phyloP scores from a whole-genome alignment of 192 early-diverging fungal genomes.

The Haplosporangium gracile region DNA sequence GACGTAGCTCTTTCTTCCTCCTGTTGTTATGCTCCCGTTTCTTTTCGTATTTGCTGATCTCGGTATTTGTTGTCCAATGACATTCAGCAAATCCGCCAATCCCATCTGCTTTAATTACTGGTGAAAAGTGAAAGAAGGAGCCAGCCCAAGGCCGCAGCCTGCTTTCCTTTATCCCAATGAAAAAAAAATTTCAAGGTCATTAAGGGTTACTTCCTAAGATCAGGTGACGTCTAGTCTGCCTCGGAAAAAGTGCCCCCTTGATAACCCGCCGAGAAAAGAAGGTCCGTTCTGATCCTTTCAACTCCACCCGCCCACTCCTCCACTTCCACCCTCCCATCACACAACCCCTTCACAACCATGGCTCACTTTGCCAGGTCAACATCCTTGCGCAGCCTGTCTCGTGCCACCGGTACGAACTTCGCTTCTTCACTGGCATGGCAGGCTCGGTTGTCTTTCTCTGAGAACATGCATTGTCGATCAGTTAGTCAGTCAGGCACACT shows the following conservation, averaged over 20 bases:
- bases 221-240: not conserved
- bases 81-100: not conserved
- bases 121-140: conserved; percentile 46
- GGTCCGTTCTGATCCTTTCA: not conserved
- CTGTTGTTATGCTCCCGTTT: not conserved
- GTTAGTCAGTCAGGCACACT: not conserved
- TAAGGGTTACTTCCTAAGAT: not conserved
- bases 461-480: not conserved
- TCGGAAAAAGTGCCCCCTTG: not conserved
- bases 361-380: conserved; percentile 40
- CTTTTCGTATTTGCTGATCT: not conserved
- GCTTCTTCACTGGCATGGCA: not conserved
- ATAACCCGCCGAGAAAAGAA: not conserved
- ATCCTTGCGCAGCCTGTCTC: conserved; percentile 25
- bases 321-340: not conserved
- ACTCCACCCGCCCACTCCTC: not conserved
- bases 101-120: conserved; percentile 21
- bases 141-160: not conserved
- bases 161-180: not conserved
- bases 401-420: conserved; percentile 21
- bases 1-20: not conserved
- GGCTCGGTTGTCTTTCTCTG: not conserved
- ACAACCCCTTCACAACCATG: conserved; percentile 18
- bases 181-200: not conserved
- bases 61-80: not conserved